These are phyloP conservation scores for Paulownia fortunei DNA, from an alignment of 257 asterid species.

Conservation along the genomic window DNA sequence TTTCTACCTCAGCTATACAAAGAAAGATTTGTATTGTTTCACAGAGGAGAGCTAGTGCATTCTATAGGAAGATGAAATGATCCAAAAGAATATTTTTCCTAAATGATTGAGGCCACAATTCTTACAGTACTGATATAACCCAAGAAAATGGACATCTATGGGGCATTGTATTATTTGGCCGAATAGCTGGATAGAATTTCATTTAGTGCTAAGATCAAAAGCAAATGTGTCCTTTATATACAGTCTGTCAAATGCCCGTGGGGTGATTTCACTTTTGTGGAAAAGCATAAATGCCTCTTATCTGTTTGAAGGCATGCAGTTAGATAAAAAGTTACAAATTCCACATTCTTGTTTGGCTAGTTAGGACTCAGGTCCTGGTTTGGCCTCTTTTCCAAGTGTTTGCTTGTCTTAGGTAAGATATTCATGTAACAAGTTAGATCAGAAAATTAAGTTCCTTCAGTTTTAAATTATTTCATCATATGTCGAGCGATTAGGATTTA, in stretches of 20 bases:
- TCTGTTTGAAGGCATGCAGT: constrained; percentile 16
- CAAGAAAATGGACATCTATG: background rate
- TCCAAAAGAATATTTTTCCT: constrained; percentile 18
- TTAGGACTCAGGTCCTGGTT: constrained; percentile 16
- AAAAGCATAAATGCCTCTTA: constrained; percentile 27
- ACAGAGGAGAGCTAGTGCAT: background rate
- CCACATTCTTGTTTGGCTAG: background rate
- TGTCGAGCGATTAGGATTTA: background rate
- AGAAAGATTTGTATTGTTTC: background rate
- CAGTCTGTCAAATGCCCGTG: constrained; percentile 36
- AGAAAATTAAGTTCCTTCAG: constrained; percentile 13
- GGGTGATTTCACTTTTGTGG: constrained; percentile 33
- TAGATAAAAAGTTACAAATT: constrained; percentile 8
- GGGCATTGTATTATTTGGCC: constrained; percentile 18
- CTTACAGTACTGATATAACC: constrained; percentile 7
- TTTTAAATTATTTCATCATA: background rate
- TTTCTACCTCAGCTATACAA: background rate
- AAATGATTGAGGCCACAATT: background rate
- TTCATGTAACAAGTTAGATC: constrained; percentile 8
- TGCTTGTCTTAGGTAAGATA: constrained; percentile 25
- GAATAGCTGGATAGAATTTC: constrained; percentile 17
- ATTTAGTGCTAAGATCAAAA: constrained; percentile 23
- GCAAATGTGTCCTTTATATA: constrained; percentile 24
- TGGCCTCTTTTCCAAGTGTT: constrained; percentile 16
- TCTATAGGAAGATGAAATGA: constrained; percentile 11